Conservation (phyloP, 441 rosid genomes). For the Erysimum cheiri region DNA sequence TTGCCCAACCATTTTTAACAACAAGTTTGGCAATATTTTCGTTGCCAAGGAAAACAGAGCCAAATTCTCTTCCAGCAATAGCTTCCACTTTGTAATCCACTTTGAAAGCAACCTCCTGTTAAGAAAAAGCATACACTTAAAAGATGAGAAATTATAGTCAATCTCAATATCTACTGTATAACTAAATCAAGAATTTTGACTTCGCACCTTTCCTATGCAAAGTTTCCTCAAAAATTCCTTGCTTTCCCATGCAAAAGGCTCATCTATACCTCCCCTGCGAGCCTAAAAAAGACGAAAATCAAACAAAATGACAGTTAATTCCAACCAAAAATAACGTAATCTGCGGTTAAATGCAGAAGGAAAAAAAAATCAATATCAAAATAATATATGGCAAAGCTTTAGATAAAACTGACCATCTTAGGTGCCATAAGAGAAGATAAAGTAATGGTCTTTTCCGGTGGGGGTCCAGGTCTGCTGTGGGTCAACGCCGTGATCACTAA, state of each 20-base stretch:
- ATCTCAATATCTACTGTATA: neutral
- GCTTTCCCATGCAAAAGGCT: conserved; percentile 97
- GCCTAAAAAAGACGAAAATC: conserved; percentile 56
- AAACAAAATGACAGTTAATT: conserved; percentile 1
- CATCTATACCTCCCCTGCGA: conserved; percentile 86
- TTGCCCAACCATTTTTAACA: conserved; percentile 44
- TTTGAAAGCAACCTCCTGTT: conserved; percentile 86
- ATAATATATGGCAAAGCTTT: neutral
- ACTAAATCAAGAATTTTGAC: conserved; percentile 1
- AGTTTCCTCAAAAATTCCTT: conserved; percentile 91
- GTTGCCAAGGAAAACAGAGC: conserved; percentile 47
- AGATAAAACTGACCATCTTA: conserved; percentile 57
- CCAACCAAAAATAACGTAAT: neutral
- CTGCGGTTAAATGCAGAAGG: too few species aligned
- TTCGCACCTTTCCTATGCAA: conserved; percentile 87
- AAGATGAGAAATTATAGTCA: conserved; percentile 1
- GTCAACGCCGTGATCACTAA: conserved; percentile 71
- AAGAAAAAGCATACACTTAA: neutral
- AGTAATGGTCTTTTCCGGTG: conserved; percentile 88
- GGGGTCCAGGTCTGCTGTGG: conserved; percentile 72
- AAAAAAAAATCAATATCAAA: too few species aligned
- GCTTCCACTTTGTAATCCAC: conserved; percentile 82
- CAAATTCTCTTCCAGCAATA: conserved; percentile 54
- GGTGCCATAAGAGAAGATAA: conserved; percentile 87
- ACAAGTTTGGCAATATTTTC: conserved; percentile 40